Evolutionary conservation across 2,329 filamentous ascomycete species (phyloP).

Genomic region (Nigrospora oryzae): DNA sequence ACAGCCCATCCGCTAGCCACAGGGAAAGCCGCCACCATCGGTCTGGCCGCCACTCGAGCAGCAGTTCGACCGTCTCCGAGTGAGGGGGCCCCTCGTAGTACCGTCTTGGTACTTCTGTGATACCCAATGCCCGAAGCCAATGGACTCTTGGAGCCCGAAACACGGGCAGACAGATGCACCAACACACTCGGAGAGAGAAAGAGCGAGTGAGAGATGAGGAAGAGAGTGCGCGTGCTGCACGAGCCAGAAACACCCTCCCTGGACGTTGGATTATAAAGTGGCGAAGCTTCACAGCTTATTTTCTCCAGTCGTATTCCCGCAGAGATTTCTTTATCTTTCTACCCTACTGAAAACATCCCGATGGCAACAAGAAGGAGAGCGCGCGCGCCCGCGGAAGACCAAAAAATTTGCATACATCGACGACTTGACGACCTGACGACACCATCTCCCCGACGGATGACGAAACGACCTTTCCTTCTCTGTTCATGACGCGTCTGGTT

Average conservation of each 20-base stretch:
- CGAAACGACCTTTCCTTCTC: constrained; percentile 2
- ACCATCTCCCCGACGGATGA: constrained; percentile 6
- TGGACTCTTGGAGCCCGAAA: background rate
- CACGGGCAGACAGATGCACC: background rate
- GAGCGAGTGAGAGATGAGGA: background rate
- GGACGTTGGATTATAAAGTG: constrained; percentile 24
- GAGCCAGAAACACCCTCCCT: background rate
- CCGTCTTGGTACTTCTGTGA: too few species aligned
- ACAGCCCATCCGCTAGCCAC: constrained; percentile 35
- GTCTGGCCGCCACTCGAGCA: constrained; percentile 52
- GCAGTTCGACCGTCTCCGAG: constrained; percentile 53
- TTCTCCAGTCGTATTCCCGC: constrained; percentile 18
- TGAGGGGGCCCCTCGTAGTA: constrained; percentile 19
- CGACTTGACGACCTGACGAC: constrained; percentile 22
- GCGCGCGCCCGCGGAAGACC: constrained; percentile 11
- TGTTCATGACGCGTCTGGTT: constrained; percentile 1
- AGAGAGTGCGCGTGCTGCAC: background rate
- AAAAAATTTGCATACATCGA: constrained; percentile 25
- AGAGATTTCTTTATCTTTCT: constrained; percentile 10
- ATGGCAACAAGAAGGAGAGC: constrained; percentile 6
- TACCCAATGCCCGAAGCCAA: too few species aligned
- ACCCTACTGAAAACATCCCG: constrained; percentile 17
- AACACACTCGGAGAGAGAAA: constrained; percentile 9
- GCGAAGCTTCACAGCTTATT: constrained; percentile 28
- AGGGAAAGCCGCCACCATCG: constrained; percentile 35